Evolutionary conservation across 371 early-diverging fungal species (phyloP).

Genomic region (Dichotomocladium elegans): DNA sequence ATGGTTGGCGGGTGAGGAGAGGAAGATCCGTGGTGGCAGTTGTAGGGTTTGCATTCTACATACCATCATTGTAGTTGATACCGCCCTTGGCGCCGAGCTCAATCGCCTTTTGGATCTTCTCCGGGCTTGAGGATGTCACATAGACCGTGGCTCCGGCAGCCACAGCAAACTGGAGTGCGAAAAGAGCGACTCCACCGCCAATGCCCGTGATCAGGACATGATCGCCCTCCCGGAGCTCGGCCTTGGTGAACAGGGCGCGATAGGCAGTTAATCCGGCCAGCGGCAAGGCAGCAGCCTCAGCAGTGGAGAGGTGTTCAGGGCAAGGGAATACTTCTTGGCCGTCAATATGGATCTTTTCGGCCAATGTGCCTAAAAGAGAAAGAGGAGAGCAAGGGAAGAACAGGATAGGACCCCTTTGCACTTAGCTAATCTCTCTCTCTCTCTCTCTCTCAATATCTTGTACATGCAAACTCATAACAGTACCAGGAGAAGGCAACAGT

Average conservation of each 20-base stretch:
- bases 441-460: neutral
- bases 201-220: slow-evolving; percentile 73
- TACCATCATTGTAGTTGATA: slow-evolving; percentile 67
- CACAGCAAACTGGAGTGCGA: slow-evolving; percentile 65
- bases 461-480: neutral
- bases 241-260: slow-evolving; percentile 59
- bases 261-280: slow-evolving; percentile 70
- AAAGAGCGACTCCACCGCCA: slow-evolving; percentile 73
- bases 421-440: too few species aligned
- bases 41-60: neutral
- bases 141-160: slow-evolving; percentile 68
- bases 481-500: slow-evolving; percentile 47
- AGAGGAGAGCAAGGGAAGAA: neutral
- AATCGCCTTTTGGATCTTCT: slow-evolving; percentile 61
- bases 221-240: slow-evolving; percentile 47
- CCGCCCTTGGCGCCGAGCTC: slow-evolving; percentile 68
- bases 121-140: slow-evolving; percentile 64
- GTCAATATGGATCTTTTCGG: slow-evolving; percentile 52
- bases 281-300: slow-evolving; percentile 70
- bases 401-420: neutral
- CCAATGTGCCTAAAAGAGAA: slow-evolving; percentile 47
- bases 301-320: slow-evolving; percentile 56
- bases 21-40: neutral
- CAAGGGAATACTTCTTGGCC: slow-evolving; percentile 44
- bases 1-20: neutral